Base-by-base conservation (phyloP, 2,329 filamentous ascomycete genomes). In the Paraconiothyrium brasiliense region DNA sequence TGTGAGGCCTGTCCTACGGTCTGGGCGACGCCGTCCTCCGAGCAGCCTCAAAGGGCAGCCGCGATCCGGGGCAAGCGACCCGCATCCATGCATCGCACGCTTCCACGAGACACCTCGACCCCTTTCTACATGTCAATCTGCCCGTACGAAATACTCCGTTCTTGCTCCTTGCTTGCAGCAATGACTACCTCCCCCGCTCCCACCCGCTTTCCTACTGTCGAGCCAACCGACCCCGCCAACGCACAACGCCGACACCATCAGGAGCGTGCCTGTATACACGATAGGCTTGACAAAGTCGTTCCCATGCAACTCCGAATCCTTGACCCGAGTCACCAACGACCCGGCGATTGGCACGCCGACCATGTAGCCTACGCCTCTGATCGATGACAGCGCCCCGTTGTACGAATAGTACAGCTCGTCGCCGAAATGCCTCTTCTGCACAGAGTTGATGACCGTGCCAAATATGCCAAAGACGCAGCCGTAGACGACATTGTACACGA, bases 381-480 rank as follows among this genome's bases (percentile, higher is more conserved):
- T 65, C 34, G 59, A 66, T n/a, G 66, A 62, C 54, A 70, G 60
- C 4, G 57, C 61, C 3, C 70, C 71, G 32, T 64, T 63, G 43
- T 69, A 67, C 11, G 68, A 54, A 46, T 67, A 71, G 48, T 72
- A 72, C 51, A 64, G 58, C 59, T 72, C 67, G 41, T 64, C 57
- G 5, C 69, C 68, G 57, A 72, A 73, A 14, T 72, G 39, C 16
- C 47, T 37, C 47, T 65, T 67, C 51, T 67, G 68, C 3, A 65
- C 60, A 43, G 65, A 67, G 32, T 64, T 67, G 30, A 66, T 65
- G n/a, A 71, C 57, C 10, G 62, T 67, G 30, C 55, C 60, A 48
- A 68, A 71, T 1, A 59, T 56, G 30, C 69, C 68, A 47, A 58
- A 67, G 9, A 66, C 58, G 11, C 70, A 22, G 11, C 70, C 71